phyloP scores from a whole-genome alignment of 768 basidiomycete species.

The Collybia nuda region DNA sequence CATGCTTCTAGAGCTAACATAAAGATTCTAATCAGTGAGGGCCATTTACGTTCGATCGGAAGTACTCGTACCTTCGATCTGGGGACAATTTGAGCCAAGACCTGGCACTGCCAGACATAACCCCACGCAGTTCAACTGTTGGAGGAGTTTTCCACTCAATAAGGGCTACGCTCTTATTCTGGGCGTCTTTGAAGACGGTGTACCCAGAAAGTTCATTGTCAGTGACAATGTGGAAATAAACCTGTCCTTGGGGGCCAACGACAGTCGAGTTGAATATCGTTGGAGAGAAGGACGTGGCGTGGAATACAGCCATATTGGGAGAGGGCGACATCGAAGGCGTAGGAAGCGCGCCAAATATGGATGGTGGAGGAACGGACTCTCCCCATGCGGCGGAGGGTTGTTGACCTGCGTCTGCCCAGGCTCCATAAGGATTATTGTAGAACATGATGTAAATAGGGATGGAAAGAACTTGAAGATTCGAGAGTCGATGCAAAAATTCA shows the following conservation, averaged over 20 bases:
- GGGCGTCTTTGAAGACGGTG: slow-evolving; percentile 50
- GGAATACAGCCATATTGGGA: slow-evolving; percentile 36
- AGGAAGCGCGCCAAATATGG: slow-evolving; percentile 65
- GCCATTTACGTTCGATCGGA: neutral
- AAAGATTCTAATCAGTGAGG: neutral
- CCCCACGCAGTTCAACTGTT: slow-evolving; percentile 51
- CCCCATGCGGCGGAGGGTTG: slow-evolving; percentile 22
- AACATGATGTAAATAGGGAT: slow-evolving; percentile 15
- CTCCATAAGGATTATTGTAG: slow-evolving; percentile 38
- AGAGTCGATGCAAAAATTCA: neutral
- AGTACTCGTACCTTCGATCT: slow-evolving; percentile 37
- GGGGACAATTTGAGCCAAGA: slow-evolving; percentile 55
- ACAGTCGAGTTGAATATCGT: slow-evolving; percentile 56
- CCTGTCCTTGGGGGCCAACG: slow-evolving; percentile 47
- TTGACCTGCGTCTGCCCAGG: slow-evolving; percentile 31
- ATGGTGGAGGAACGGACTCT: slow-evolving; percentile 34
- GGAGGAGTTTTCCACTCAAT: slow-evolving; percentile 57
- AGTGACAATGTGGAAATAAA: slow-evolving; percentile 50
- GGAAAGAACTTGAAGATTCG: neutral
- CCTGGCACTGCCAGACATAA: slow-evolving; percentile 43
- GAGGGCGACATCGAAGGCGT: slow-evolving; percentile 38
- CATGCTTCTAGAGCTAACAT: slow-evolving; percentile 48
- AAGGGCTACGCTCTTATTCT: slow-evolving; percentile 48
- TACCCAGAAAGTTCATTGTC: slow-evolving; percentile 49
- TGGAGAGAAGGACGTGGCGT: slow-evolving; percentile 50